Evolutionary conservation across 1,284 basidiomycete genomes (phyloP), one percentile per base, ranked within the genome.

Genomic region (Heliocybe sulcata): DNA sequence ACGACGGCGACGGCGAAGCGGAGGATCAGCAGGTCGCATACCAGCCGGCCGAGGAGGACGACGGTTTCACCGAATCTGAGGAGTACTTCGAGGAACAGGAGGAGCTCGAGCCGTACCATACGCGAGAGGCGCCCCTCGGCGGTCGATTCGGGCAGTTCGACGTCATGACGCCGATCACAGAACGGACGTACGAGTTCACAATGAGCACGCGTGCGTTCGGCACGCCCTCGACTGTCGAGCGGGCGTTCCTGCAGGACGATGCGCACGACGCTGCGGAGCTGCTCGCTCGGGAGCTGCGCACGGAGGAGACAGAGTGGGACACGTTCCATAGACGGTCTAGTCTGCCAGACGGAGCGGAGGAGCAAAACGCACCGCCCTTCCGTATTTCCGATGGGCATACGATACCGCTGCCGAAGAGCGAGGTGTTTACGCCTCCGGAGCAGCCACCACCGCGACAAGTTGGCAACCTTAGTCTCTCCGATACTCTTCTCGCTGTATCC

Each of bases 151-250:
- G 87, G 23, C 77, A 76, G 56, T 89, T 92, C 70, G 85, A 91
- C 63, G 83, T 92, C 54, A 92, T 98, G 90, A 97, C 94, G 10
- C 94, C 94, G 1, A 96, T 98, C 65, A 92, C 91, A 2, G 95
- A 98, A 70, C 79, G 94, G 38, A 97, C 94, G 3, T 83, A 82
- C 63, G 95, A 98, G 67, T 94, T 81, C 65, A 91, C 89, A 2
- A 76, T 74, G 42, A 84, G 80, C 60, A 85, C 80, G n/a, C 75
- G 81, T 31, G 67, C 72, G 22, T 23, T 26, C 19, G 35, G 14
- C n/a, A 54, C 53, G 26, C 53, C 53, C 2, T 35, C 31, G 72
- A 72, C 58, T 66, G 35, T 47, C 51, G 59, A 58, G 56, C 61
- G 33, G 55, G 61, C 45, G 45, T 60, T 64, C 54, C 70, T 73